Conservation (phyloP, 208 protist genomes). For the Polymyxa betae region DNA sequence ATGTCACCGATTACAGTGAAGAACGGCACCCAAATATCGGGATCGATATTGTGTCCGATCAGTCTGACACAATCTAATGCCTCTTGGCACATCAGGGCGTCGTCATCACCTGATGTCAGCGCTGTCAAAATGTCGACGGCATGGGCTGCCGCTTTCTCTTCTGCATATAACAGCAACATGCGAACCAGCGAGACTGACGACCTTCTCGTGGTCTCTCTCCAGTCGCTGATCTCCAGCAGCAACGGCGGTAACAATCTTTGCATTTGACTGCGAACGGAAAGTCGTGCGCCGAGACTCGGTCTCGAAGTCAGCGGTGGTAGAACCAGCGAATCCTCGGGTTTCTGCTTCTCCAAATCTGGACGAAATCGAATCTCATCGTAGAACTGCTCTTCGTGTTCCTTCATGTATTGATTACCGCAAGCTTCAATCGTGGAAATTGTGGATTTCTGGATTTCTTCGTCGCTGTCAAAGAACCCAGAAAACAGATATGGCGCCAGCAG, state of each 20-base stretch:
- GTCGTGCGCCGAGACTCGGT: not conserved
- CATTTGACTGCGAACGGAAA: not conserved
- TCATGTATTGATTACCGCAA: not conserved
- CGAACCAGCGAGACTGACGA: not conserved
- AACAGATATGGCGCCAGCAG: slow-evolving; percentile 48
- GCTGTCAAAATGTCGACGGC: not conserved
- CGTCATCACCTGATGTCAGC: not conserved
- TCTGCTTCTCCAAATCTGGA: not conserved
- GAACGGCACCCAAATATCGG: not conserved
- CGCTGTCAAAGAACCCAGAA: not conserved
- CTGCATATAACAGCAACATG: not conserved
- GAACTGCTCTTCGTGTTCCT: slow-evolving; percentile 9
- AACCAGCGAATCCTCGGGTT: not conserved
- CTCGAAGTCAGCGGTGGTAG: not conserved
- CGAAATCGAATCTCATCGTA: not conserved
- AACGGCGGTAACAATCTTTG: not conserved
- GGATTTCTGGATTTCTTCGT: not conserved
- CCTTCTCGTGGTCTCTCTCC: slow-evolving; percentile 6
- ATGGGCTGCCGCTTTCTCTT: not conserved
- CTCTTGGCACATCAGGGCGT: not conserved
- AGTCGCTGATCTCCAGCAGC: not conserved
- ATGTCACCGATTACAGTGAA: not conserved
- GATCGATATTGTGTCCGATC: not conserved
- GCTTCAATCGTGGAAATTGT: not conserved
- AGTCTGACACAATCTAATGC: not conserved